These are phyloP conservation scores for Cynara cardunculus DNA, from an alignment of 129 eudicot genomes.

Conservation along the genomic window DNA sequence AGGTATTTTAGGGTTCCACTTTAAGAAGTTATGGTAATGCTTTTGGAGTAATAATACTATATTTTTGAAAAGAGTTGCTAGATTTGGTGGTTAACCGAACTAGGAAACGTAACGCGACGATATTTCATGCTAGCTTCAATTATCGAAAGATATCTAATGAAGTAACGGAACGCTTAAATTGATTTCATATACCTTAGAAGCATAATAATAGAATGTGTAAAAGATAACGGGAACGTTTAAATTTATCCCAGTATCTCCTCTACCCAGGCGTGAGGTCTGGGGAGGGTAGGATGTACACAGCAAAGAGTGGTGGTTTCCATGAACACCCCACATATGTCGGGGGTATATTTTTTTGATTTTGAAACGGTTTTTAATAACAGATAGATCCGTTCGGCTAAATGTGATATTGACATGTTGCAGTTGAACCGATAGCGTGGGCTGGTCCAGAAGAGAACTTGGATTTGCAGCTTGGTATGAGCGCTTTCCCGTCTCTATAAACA, in stretches of 20 bases:
- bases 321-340: background rate
- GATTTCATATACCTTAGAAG: background rate
- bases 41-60: background rate
- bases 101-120: background rate
- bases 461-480: conserved; percentile 41
- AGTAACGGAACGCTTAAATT: background rate
- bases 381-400: background rate
- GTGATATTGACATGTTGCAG: conserved; percentile 27
- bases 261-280: too few relatives aligned
- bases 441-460: conserved; percentile 40
- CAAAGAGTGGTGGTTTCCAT: background rate
- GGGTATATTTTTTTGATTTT: background rate
- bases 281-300: too few relatives aligned
- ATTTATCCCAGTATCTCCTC: too few relatives aligned
- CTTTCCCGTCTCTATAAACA: background rate
- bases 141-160: conserved; percentile 11
- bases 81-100: background rate
- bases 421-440: conserved; percentile 47
- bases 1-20: conserved; percentile 27
- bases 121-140: background rate
- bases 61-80: background rate
- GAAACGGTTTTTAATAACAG: background rate
- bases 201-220: background rate
- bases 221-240: background rate
- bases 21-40: background rate